Base-by-base conservation (phyloP, 805 yeast species). In the Candida pseudoglaebosa region DNA sequence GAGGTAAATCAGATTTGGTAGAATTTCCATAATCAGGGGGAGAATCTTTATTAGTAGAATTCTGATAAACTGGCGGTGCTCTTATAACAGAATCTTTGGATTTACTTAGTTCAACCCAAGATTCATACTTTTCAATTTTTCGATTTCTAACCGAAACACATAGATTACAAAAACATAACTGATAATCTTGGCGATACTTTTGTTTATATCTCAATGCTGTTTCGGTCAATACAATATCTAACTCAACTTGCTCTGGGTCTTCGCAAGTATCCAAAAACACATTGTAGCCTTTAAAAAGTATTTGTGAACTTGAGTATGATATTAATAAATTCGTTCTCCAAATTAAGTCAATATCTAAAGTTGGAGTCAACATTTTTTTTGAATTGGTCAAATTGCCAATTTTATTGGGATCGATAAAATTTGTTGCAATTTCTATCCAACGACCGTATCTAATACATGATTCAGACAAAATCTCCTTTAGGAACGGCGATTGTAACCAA, bases 261-360 rank as follows among this genome's bases (percentile, higher is more conserved):
- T 52, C 53, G 28, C 44, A 44, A 19, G 46, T 51, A 34, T 49
- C 54, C 21, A 50, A 40, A 14, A 52, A 33, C 14, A 31, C 15
- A 14, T 31, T 16, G 5, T 32, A 28, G 10, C 24, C 24, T 16
- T 38, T 22, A 2, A 7, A 15, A n/a, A 34, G 26, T 33, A 43
- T 43, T 4, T 45, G 28, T 16, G 47, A 41, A 32, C 50, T 48
- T 24, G 40, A 36, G 19, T 36, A 26, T 36, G 40, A 37, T 4
- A 49, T 34, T 19, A 52, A 38, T 22, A 49, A 50, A 21, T 50
- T 53, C 2, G 53, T 52, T 29, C 45, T 53, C 56, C 56, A 50
- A 13, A 50, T 24, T 31, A 52, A 40, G 28, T 50, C 53, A 16
- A 52, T 52, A 30, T 52, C 54, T 35, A 52, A 38, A 3, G 56